Evolutionary conservation across 345 rosid genomes (phyloP).

Genomic region (Eutrema yunnanense): DNA sequence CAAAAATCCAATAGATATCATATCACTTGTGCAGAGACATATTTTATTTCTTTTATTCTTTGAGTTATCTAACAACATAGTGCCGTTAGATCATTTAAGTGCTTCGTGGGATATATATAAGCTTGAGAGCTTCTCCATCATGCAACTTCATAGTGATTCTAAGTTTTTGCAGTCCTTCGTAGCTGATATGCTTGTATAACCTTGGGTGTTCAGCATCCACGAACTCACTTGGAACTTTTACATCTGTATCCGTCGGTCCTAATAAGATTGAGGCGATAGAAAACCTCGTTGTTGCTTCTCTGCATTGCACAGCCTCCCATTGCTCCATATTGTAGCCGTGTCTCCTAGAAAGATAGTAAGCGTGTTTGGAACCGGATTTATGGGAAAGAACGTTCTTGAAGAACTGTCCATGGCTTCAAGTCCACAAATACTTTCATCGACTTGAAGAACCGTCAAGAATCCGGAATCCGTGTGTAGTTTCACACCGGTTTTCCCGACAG

Average conservation of each 20-base stretch:
- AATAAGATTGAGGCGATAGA: constrained; percentile 58
- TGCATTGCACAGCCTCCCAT: constrained; percentile 56
- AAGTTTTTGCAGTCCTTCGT: neutral
- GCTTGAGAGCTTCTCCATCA: neutral
- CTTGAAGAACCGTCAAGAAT: too few species aligned
- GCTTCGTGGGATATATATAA: neutral
- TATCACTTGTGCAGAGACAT: too few species aligned
- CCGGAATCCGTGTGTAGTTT: too few species aligned
- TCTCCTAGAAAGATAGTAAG: constrained; percentile 78
- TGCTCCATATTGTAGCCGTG: constrained; percentile 63
- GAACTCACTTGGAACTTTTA: constrained; percentile 6
- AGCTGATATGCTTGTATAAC: neutral
- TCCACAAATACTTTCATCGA: constrained; percentile 8
- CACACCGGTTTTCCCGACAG: too few species aligned
- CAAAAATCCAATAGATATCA: too few species aligned
- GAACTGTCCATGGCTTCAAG: constrained; percentile 55
- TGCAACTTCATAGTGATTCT: neutral
- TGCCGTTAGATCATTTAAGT: neutral
- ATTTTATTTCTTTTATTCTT: too few species aligned
- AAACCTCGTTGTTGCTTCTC: constrained; percentile 40
- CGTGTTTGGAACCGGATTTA: constrained; percentile 55
- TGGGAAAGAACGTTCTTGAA: constrained; percentile 38
- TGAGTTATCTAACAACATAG: too few species aligned
- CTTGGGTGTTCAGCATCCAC: constrained; percentile 8
- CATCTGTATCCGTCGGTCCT: constrained; percentile 30